Conservation (phyloP, 441 rosid genomes). For the Viola pubescens region DNA sequence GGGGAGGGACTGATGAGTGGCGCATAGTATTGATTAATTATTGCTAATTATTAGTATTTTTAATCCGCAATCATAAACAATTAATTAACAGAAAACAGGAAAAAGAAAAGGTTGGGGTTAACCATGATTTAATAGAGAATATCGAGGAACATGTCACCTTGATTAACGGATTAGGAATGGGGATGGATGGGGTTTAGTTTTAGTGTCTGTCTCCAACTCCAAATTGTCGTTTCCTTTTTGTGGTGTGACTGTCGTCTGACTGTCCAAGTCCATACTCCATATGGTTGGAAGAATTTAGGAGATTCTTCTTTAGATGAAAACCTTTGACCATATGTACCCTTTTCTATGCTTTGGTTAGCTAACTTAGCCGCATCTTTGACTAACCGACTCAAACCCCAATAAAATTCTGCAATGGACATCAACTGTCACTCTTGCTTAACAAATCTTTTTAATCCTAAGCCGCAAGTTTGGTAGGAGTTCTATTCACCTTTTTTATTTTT, state of each 20-base stretch:
- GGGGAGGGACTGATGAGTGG: no score
- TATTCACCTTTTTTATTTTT: background rate
- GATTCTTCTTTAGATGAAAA: slow-evolving; percentile 13
- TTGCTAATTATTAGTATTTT: background rate
- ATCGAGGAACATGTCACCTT: slow-evolving; percentile 39
- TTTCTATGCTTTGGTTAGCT: background rate
- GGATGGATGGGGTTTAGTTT: slow-evolving; percentile 18
- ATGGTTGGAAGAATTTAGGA: slow-evolving; percentile 11
- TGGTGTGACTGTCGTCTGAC: no score
- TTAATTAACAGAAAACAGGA: background rate
- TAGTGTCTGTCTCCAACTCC: background rate
- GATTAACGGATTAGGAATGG: slow-evolving; percentile 28
- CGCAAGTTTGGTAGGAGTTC: background rate
- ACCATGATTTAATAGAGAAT: slow-evolving; percentile 2
- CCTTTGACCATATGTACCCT: slow-evolving; percentile 36
- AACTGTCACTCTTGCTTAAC: background rate
- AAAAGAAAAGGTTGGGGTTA: background rate
- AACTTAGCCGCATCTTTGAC: slow-evolving; percentile 18
- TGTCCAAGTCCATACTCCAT: background rate
- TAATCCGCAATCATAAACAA: slow-evolving; percentile 10
- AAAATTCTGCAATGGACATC: background rate
- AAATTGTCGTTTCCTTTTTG: slow-evolving; percentile 16
- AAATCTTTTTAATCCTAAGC: background rate
- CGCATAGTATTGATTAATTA: no score
- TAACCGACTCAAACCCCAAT: background rate